A percentile compares a stretch with the other conserved stretches of the same genome.
These are phyloP conservation scores for Thraustochytrium sp. DNA, from an alignment of 352 stramenopile genomes.

Conservation along the genomic window DNA sequence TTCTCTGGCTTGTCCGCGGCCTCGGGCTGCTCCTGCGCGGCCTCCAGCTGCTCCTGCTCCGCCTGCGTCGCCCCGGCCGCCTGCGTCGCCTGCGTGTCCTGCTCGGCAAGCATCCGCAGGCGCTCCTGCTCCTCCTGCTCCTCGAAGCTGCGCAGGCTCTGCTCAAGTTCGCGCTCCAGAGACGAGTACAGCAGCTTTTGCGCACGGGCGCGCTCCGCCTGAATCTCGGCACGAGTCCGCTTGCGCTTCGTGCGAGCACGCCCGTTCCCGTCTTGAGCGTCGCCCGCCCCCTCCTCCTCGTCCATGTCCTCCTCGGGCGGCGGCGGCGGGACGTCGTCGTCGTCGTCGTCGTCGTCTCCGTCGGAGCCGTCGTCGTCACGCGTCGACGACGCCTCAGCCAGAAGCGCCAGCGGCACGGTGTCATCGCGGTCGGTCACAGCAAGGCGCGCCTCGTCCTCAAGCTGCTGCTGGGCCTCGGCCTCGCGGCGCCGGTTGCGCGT, in stretches of 20 bases:
- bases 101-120: background rate
- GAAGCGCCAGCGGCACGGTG: background rate
- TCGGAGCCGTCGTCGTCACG: too few species aligned
- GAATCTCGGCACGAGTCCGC: conserved; percentile 5
- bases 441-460: background rate
- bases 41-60: too few species aligned
- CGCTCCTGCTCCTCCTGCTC: background rate
- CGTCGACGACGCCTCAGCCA: background rate
- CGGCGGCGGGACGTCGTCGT: too few species aligned
- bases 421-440: background rate
- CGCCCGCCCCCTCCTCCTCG: too few species aligned
- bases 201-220: background rate
- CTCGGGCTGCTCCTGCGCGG: too few species aligned
- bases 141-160: conserved; percentile 13
- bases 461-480: background rate
- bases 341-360: too few species aligned
- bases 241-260: background rate
- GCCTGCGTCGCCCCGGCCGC: too few species aligned
- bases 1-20: background rate
- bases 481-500: background rate
- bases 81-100: background rate
- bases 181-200: background rate
- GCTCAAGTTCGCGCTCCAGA: background rate
- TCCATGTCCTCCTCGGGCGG: background rate
- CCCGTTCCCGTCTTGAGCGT: too few species aligned